Evolutionary conservation across 106 monocot species (phyloP).

Genomic region (Phalaenopsis aphrodite): DNA sequence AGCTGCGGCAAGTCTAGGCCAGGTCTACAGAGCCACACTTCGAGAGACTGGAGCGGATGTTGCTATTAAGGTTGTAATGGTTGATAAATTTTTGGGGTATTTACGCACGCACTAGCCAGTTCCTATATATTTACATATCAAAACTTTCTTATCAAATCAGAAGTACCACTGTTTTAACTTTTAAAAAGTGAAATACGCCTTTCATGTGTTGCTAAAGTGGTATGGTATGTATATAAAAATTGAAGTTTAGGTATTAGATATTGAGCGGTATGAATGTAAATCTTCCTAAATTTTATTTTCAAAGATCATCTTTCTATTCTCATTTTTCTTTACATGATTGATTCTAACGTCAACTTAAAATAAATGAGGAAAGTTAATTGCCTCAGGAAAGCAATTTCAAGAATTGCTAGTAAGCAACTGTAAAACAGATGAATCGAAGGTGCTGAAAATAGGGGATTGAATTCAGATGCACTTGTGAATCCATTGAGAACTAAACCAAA

Average conservation of each 20-base stretch:
- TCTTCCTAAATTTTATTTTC: background rate
- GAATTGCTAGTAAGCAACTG: background rate
- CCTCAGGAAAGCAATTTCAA: background rate
- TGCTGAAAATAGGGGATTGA: background rate
- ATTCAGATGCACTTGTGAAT: background rate
- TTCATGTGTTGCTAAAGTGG: no score
- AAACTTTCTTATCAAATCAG: no score
- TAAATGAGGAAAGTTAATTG: background rate
- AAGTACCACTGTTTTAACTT: no score
- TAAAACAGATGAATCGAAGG: background rate
- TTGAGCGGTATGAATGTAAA: no score
- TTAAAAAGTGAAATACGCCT: no score
- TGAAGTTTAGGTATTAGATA: no score
- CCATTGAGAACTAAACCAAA: background rate
- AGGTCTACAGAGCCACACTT: constrained; percentile 96
- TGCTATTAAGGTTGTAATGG: constrained; percentile 78
- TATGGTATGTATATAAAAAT: no score
- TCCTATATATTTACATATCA: no score
- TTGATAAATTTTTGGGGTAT: no score
- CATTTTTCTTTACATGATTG: constrained; percentile 2
- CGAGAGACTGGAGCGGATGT: constrained; percentile 96
- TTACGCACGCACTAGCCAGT: no score
- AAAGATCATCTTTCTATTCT: background rate
- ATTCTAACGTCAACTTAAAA: background rate
- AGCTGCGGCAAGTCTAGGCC: constrained; percentile 93